These are phyloP conservation scores for Xylariomycetidae sp. DNA, from an alignment of 2,329 filamentous ascomycete species.

Conservation along the genomic window DNA sequence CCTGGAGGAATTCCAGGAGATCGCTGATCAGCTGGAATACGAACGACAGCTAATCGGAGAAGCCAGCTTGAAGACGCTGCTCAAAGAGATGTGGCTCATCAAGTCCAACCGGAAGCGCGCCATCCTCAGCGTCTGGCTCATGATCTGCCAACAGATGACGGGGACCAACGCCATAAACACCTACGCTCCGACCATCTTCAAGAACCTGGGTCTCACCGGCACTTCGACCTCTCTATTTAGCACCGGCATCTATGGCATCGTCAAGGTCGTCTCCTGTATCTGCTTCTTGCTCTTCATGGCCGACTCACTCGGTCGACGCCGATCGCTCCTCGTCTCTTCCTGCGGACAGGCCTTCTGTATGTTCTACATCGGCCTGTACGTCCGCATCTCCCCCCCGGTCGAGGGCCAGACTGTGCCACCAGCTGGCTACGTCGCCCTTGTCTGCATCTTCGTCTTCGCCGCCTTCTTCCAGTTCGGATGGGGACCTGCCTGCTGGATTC, in stretches of 20 bases:
- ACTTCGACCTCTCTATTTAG: conserved; percentile 53
- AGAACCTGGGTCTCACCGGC: conserved; percentile 33
- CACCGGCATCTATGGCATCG: conserved; percentile 59
- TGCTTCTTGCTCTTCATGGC: conserved; percentile 55
- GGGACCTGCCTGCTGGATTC: conserved; percentile 62
- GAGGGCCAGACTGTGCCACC: conserved; percentile 45
- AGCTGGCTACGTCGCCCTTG: conserved; percentile 61
- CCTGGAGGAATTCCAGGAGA: conserved; percentile 57
- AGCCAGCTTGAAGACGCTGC: conserved; percentile 49
- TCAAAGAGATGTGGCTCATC: conserved; percentile 60
- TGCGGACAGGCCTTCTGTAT: conserved; percentile 57
- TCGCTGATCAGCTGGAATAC: conserved; percentile 55
- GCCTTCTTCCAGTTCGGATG: conserved; percentile 62
- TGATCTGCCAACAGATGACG: conserved; percentile 72
- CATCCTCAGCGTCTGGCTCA: conserved; percentile 54
- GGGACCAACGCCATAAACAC: conserved; percentile 40
- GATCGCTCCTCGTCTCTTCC: conserved; percentile 53
- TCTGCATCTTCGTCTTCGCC: conserved; percentile 65
- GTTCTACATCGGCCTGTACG: conserved; percentile 64
- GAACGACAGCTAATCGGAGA: conserved; percentile 55
- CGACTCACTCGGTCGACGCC: conserved; percentile 54
- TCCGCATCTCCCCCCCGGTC: conserved; percentile 52
- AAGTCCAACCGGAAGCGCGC: conserved; percentile 59
- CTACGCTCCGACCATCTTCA: conserved; percentile 29
- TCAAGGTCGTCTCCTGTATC: conserved; percentile 55